These are phyloP conservation scores for Erodium moschatum DNA, from an alignment of 441 rosid genomes.

Conservation along the genomic window DNA sequence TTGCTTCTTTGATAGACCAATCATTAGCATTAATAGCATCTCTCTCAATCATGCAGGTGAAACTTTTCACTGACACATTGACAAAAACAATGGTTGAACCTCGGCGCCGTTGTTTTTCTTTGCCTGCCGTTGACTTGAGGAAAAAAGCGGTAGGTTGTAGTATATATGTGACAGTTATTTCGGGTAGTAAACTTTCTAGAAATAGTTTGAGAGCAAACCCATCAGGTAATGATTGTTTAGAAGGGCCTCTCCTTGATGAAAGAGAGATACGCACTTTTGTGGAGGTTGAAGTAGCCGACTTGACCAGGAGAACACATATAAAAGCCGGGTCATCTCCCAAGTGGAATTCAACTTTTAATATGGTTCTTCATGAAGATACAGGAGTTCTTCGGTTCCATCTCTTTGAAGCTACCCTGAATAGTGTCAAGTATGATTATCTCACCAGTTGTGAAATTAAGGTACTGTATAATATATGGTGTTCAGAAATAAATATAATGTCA, in stretches of 20 bases:
- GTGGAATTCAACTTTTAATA: conserved; percentile 79
- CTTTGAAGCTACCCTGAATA: conserved; percentile 49
- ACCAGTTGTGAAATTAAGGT: conserved; percentile 91
- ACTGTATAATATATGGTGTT: conserved; percentile 14
- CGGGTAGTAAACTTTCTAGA: conserved; percentile 59
- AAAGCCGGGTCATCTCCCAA: conserved; percentile 57
- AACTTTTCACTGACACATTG: conserved; percentile 65
- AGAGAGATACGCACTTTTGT: conserved; percentile 65
- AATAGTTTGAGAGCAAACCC: conserved; percentile 56
- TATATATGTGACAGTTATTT: conserved; percentile 62
- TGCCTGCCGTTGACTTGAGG: conserved; percentile 68
- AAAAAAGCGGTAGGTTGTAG: conserved; percentile 79
- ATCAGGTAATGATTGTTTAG: conserved; percentile 34
- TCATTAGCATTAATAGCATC: not conserved
- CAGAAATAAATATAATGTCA: not conserved
- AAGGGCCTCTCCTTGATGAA: conserved; percentile 29
- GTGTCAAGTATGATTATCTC: conserved; percentile 56
- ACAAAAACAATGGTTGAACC: conserved; percentile 94
- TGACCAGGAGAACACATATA: conserved; percentile 61
- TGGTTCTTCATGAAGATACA: conserved; percentile 71
- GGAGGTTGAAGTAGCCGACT: conserved; percentile 78
- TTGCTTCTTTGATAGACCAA: not conserved
- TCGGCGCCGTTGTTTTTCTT: conserved; percentile 59
- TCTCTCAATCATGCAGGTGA: conserved; percentile 40
- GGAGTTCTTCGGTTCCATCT: conserved; percentile 68